Conservation (phyloP, 2,329 filamentous ascomycete genomes). For the Pseudogymnoascus sp. region DNA sequence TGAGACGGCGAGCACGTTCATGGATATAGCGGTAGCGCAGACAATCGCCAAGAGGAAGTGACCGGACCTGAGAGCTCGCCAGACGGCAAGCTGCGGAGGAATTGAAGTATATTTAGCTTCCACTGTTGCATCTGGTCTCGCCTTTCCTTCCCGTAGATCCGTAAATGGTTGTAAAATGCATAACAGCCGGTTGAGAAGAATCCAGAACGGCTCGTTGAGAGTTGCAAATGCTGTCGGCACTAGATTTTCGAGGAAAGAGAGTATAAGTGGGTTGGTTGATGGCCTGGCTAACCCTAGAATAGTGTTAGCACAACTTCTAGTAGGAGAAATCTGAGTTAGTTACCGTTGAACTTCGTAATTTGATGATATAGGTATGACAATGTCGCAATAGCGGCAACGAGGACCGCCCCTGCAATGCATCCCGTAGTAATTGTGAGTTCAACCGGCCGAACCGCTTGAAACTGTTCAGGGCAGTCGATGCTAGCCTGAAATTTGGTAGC, state of each 20-base stretch:
- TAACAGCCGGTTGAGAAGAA: constrained; percentile 43
- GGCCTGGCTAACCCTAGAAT: constrained; percentile 16
- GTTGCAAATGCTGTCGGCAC: constrained; percentile 47
- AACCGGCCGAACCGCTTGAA: constrained; percentile 14
- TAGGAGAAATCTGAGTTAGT: background rate
- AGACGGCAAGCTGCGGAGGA: constrained; percentile 44
- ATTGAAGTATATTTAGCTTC: constrained; percentile 43
- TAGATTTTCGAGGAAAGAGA: constrained; percentile 38
- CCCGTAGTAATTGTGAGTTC: constrained; percentile 16
- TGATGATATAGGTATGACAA: constrained; percentile 13
- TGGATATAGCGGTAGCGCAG: constrained; percentile 39
- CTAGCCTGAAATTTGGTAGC: background rate
- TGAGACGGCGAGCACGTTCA: constrained; percentile 45
- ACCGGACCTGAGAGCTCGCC: constrained; percentile 34
- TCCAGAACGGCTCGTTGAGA: constrained; percentile 48
- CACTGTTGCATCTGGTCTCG: constrained; percentile 31
- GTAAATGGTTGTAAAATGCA: constrained; percentile 48
- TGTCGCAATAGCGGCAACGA: constrained; percentile 9
- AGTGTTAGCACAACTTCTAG: background rate
- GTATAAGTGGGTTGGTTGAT: constrained; percentile 20
- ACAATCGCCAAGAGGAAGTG: constrained; percentile 41
- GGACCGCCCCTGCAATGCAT: background rate
- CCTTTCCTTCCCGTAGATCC: constrained; percentile 36
- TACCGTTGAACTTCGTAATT: constrained; percentile 16
- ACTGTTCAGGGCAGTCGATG: background rate